Conservation (phyloP, 2,329 filamentous ascomycete species). For the Penicillium sp. region DNA sequence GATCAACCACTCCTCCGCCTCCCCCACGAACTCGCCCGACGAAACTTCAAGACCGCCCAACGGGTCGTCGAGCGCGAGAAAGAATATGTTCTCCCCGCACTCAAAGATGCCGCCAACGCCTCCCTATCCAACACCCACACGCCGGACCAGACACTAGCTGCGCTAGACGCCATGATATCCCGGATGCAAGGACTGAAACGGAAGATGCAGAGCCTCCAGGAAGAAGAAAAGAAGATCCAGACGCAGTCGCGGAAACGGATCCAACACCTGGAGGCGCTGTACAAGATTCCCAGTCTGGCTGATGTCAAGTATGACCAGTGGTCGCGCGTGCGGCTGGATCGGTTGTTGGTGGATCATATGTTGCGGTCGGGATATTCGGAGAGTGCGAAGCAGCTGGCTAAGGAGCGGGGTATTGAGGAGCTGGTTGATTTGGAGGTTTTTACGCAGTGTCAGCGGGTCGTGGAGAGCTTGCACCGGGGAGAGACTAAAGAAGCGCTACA, state of each 20-base stretch:
- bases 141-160: constrained; percentile 72
- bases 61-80: constrained; percentile 51
- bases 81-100: constrained; percentile 49
- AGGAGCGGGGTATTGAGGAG: constrained; percentile 73
- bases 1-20: constrained; percentile 93
- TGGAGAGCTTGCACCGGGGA: constrained; percentile 68
- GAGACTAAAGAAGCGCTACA: constrained; percentile 77
- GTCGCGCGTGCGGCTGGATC: constrained; percentile 78
- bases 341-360: constrained; percentile 89
- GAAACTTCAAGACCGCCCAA: constrained; percentile 82
- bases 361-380: constrained; percentile 79
- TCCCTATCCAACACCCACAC: constrained; percentile 64
- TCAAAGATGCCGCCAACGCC: constrained; percentile 60
- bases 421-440: constrained; percentile 91
- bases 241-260: constrained; percentile 75
- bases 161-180: constrained; percentile 80
- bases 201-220: constrained; percentile 75
- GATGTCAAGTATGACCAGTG: constrained; percentile 94
- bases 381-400: constrained; percentile 73
- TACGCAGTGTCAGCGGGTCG: constrained; percentile 75
- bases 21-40: constrained; percentile 87
- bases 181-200: constrained; percentile 85
- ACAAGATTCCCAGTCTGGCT: constrained; percentile 75
- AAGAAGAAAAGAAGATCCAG: constrained; percentile 78
- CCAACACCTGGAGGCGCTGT: constrained; percentile 77